Base-by-base conservation (phyloP, 139 green algal genomes). In the Chlamydomonas asymmetrica region DNA sequence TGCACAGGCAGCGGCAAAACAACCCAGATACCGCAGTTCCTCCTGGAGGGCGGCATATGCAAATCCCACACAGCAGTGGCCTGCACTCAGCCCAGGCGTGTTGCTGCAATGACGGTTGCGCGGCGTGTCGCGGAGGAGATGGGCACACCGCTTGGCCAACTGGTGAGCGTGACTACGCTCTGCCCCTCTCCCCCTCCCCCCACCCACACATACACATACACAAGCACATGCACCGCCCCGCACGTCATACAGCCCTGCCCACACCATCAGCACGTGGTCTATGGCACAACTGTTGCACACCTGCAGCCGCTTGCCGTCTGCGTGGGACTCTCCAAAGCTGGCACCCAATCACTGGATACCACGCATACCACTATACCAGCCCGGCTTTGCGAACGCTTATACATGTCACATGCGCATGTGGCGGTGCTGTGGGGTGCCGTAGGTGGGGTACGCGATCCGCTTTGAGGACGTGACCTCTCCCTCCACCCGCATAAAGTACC, bases 1-100 rank as follows among this genome's bases (percentile, higher is more conserved):
- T n/a, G n/a, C n/a, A n/a, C n/a, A n/a, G 94, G 94, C 13, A 91
- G 82, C 27, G 94, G 94, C 65, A 98, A 98, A 77, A 97, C 94
- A 0, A 98, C 94, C 8, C 89, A 86, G 63, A 82, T 84, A 27
- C 80, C 84, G 9, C 90, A 94, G 60, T 91, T 94, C 40, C 83
- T 98, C 56, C 62, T 90, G 4, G 65, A 87, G n/a, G 80, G 79
- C 0, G 86, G 88, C 3, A 70, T 93, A 29, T 77, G 82, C 18
- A 63, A 27, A 37, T 57, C 27, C 10, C 13, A 27, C 39, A 41
- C 31, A 25, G 50, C 57, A 16, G 22, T 61, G 45, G 35, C 37
- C 34, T 31, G 34, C 45, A 98, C 94, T 29, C 94, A 98, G 84
- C 94, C 94, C 4, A 77, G 94, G 18, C 81, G 94, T 25, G 93